A percentile compares a stretch with the other conserved stretches of the same genome.
Evolutionary conservation across 306 rosid species (phyloP).

Genomic region (Trifolium dubium): DNA sequence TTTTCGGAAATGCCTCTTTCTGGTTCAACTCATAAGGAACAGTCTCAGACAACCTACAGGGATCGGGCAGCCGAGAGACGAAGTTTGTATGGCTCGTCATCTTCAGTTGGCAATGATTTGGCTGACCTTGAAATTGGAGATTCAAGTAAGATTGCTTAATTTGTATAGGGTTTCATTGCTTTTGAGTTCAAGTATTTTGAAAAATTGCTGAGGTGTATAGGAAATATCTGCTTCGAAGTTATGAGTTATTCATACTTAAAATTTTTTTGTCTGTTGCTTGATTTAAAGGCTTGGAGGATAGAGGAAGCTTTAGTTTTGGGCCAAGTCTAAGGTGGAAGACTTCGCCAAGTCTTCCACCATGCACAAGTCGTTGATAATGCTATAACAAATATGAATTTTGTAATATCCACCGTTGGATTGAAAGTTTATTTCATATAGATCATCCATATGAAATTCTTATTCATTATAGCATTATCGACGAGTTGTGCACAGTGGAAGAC

Average conservation of each 20-base stretch:
- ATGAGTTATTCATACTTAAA: constrained; percentile 24
- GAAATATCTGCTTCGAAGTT: constrained; percentile 29
- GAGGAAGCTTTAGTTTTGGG: constrained; percentile 33
- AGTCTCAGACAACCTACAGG: constrained; percentile 75
- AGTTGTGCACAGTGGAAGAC: too few relatives aligned
- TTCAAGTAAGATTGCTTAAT: constrained; percentile 74
- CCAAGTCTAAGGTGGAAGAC: too few relatives aligned
- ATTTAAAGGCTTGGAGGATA: constrained; percentile 16
- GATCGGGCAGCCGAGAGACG: constrained; percentile 99
- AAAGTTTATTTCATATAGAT: too few relatives aligned
- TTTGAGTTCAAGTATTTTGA: constrained; percentile 36
- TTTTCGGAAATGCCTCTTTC: constrained; percentile 92
- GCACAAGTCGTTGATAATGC: too few relatives aligned
- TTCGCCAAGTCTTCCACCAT: too few relatives aligned
- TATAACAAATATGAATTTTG: too few relatives aligned
- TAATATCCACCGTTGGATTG: too few relatives aligned
- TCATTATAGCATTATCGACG: too few relatives aligned
- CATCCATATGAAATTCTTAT: too few relatives aligned
- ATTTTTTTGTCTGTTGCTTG: constrained; percentile 29
- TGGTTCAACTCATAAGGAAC: constrained; percentile 71
- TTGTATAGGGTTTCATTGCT: constrained; percentile 35
- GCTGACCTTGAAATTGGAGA: constrained; percentile 68
- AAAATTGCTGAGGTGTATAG: constrained; percentile 24
- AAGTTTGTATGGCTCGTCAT: constrained; percentile 86
- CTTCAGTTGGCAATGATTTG: constrained; percentile 63